These are phyloP conservation scores for Zygotorulaspora sp. DNA, from an alignment of 805 yeast genomes.

Conservation along the genomic window DNA sequence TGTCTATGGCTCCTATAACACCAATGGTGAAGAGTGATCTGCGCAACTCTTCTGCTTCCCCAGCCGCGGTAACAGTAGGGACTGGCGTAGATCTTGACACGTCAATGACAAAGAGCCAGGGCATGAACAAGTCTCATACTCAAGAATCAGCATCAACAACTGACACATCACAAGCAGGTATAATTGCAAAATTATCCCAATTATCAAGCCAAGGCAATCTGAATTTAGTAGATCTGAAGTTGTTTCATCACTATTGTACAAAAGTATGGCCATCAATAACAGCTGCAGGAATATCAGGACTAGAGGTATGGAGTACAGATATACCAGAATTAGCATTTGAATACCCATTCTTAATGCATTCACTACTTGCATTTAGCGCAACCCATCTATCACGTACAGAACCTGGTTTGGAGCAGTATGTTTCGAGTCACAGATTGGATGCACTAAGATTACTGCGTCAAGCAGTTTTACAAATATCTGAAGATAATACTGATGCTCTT, in stretches of 20 bases:
- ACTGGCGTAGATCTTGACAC: conserved; percentile 12
- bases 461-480: conserved; percentile 77
- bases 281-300: conserved; percentile 82
- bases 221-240: conserved; percentile 69
- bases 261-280: conserved; percentile 84
- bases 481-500: conserved; percentile 85
- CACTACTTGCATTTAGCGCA: conserved; percentile 85
- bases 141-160: conserved; percentile 18
- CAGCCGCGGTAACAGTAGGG: conserved; percentile 18
- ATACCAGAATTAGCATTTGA: conserved; percentile 85
- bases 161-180: conserved; percentile 12
- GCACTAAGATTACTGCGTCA: conserved; percentile 76
- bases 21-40: conserved; percentile 20
- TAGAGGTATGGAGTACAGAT: conserved; percentile 77
- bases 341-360: conserved; percentile 88
- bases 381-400: conserved; percentile 81
- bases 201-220: conserved; percentile 37
- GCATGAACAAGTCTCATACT: conserved; percentile 16
- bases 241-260: conserved; percentile 84
- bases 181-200: conserved; percentile 24
- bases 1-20: conserved; percentile 26
- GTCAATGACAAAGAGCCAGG: conserved; percentile 12
- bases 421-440: conserved; percentile 81
- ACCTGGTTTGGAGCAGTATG: conserved; percentile 71
- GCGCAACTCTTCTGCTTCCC: conserved; percentile 12